phyloP scores from a whole-genome alignment of 2,329 filamentous ascomycete genomes.

The Dactylonectria macrodidyma region DNA sequence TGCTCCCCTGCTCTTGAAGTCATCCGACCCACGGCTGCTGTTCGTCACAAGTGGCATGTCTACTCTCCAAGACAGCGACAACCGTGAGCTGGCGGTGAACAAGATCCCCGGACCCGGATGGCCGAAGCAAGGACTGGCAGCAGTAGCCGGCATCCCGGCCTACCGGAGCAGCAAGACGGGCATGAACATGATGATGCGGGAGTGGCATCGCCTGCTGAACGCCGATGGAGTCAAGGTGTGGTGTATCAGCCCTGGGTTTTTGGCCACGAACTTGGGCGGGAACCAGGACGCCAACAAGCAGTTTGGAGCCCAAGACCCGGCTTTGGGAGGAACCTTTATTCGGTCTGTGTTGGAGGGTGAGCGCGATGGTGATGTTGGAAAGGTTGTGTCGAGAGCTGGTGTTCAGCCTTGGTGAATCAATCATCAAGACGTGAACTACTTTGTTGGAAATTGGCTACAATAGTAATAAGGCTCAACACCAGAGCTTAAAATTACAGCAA shows the following conservation, averaged over 20 bases:
- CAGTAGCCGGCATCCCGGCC: not conserved
- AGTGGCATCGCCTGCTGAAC: conserved; percentile 17
- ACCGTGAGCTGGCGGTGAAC: conserved; percentile 45
- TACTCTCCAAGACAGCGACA: conserved; percentile 50
- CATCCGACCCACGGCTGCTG: conserved; percentile 58
- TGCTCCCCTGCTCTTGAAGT: conserved; percentile 58
- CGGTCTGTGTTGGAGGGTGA: conserved; percentile 28
- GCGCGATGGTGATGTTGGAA: conserved; percentile 28
- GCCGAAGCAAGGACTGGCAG: conserved; percentile 58
- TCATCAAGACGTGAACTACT: too few relatives aligned
- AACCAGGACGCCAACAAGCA: conserved; percentile 5
- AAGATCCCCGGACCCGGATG: conserved; percentile 55
- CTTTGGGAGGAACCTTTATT: conserved; percentile 26
- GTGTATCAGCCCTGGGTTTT: conserved; percentile 24
- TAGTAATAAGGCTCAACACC: too few relatives aligned
- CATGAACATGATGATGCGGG: conserved; percentile 28
- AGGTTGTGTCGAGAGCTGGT: conserved; percentile 22
- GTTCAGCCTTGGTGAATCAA: conserved; percentile 14
- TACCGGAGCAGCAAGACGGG: conserved; percentile 26
- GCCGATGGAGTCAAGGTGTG: conserved; percentile 30
- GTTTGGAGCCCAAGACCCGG: conserved; percentile 28
- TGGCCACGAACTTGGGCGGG: conserved; percentile 24
- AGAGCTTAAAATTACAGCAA: too few relatives aligned
- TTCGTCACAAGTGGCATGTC: conserved; percentile 62
- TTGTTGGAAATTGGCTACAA: too few relatives aligned